Evolutionary conservation across 805 yeast species (phyloP).

Genomic region (Cyberlindnera meyerae): DNA sequence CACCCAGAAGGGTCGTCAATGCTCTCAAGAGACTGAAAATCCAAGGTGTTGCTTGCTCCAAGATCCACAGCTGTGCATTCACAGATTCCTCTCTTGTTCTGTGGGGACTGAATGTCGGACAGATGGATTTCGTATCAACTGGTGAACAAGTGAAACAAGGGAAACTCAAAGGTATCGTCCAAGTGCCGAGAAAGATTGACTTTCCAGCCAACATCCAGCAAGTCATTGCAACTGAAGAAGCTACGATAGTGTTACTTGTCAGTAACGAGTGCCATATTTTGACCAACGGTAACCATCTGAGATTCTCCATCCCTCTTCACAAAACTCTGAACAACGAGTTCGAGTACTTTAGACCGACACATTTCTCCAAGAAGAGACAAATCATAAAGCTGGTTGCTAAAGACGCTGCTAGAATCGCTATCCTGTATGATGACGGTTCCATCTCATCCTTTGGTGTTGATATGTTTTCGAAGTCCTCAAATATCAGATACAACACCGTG

Average conservation of each 20-base stretch:
- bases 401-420: slow-evolving; percentile 39
- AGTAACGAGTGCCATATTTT: slow-evolving; percentile 60
- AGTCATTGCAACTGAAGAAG: slow-evolving; percentile 60
- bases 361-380: slow-evolving; percentile 36
- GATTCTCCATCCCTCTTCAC: slow-evolving; percentile 36
- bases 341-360: slow-evolving; percentile 49
- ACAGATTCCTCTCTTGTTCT: slow-evolving; percentile 41
- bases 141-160: slow-evolving; percentile 30
- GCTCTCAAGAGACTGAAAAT: slow-evolving; percentile 25
- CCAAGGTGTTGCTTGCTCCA: slow-evolving; percentile 47
- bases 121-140: slow-evolving; percentile 53
- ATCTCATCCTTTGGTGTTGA: slow-evolving; percentile 34
- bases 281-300: slow-evolving; percentile 51
- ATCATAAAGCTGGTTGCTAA: slow-evolving; percentile 32
- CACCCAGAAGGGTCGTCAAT: slow-evolving; percentile 24
- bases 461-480: slow-evolving; percentile 26
- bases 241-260: slow-evolving; percentile 59
- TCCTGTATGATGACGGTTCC: slow-evolving; percentile 55
- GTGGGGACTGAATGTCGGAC: slow-evolving; percentile 85
- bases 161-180: slow-evolving; percentile 33
- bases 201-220: slow-evolving; percentile 40
- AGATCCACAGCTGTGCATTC: slow-evolving; percentile 62
- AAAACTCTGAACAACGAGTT: slow-evolving; percentile 37
- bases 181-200: slow-evolving; percentile 36
- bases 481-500: slow-evolving; percentile 40